A percentile compares a stretch with the other conserved stretches of the same genome.
Evolutionary conservation across 2,329 filamentous ascomycete species (phyloP).

Genomic region (Coleophoma eucalyptorum): DNA sequence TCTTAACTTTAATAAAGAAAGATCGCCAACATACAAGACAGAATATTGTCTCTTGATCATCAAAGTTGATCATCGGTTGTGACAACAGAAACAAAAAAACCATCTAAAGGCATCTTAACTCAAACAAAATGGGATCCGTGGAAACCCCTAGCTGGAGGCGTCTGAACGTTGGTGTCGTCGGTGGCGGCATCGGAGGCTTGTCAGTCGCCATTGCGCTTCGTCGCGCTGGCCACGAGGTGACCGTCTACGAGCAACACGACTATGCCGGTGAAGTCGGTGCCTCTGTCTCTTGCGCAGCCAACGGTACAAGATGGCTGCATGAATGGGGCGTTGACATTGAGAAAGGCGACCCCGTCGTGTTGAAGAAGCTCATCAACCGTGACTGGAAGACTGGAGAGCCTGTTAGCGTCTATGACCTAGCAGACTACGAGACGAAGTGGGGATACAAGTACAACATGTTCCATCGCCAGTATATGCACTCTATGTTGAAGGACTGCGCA

Average conservation of each 20-base stretch:
- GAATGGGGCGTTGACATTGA: conserved; percentile 62
- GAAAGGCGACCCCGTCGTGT: conserved; percentile 59
- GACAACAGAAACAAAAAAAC: neutral
- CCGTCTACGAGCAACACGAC: conserved; percentile 60
- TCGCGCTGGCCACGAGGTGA: conserved; percentile 47
- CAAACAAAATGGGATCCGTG: neutral
- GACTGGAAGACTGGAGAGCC: conserved; percentile 67
- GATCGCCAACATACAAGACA: neutral
- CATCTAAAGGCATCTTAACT: neutral
- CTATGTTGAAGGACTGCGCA: conserved; percentile 58
- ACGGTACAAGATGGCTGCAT: conserved; percentile 63
- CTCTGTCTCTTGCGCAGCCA: conserved; percentile 62
- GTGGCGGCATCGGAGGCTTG: conserved; percentile 44
- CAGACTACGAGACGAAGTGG: conserved; percentile 53
- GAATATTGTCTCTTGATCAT: no score
- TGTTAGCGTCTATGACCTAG: conserved; percentile 58
- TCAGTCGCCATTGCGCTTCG: conserved; percentile 43
- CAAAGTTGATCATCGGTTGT: no score
- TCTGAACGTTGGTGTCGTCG: conserved; percentile 42
- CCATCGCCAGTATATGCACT: conserved; percentile 63
- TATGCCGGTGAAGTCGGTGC: conserved; percentile 64
- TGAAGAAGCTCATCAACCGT: conserved; percentile 62
- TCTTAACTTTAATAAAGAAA: neutral
- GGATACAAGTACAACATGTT: conserved; percentile 60
- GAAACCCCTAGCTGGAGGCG: conserved; percentile 28